Evolutionary conservation across 306 rosid species (phyloP).

Genomic region (cucumber (Cucumis sativus)): DNA sequence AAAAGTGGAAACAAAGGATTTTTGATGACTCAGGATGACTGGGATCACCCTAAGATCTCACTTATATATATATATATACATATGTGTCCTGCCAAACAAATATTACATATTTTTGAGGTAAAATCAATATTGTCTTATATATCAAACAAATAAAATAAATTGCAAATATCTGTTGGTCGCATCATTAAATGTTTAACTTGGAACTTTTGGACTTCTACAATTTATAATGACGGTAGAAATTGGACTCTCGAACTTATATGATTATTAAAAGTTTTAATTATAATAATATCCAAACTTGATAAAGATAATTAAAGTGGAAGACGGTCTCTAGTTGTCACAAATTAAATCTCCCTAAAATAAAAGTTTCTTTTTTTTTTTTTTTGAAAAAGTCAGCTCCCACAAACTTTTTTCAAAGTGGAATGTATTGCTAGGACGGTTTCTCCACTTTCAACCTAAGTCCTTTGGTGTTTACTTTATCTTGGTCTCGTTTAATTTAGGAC

Average conservation of each 20-base stretch:
- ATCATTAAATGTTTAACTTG: too few relatives aligned
- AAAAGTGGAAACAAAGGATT: background rate
- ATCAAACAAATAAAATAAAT: too few relatives aligned
- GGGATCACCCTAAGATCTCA: background rate
- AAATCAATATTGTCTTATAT: too few relatives aligned
- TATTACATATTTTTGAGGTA: too few relatives aligned
- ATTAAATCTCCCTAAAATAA: background rate
- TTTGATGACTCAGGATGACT: background rate
- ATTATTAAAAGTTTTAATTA: too few relatives aligned
- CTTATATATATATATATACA: background rate
- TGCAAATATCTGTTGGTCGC: too few relatives aligned
- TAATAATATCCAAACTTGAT: background rate
- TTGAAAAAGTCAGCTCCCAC: constrained; percentile 1
- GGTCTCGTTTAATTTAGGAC: too few relatives aligned
- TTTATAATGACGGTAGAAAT: too few relatives aligned
- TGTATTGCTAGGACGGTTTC: background rate
- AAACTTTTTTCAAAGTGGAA: background rate
- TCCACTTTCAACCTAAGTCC: background rate
- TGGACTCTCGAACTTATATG: too few relatives aligned
- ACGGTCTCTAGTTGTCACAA: background rate
- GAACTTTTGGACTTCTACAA: too few relatives aligned
- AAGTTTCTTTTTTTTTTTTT: background rate
- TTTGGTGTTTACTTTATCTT: background rate
- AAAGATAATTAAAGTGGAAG: background rate
- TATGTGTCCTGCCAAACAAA: too few relatives aligned